Evolutionary conservation across 805 yeast genomes (phyloP).

Genomic region (Alloascoidea hylecoeti): DNA sequence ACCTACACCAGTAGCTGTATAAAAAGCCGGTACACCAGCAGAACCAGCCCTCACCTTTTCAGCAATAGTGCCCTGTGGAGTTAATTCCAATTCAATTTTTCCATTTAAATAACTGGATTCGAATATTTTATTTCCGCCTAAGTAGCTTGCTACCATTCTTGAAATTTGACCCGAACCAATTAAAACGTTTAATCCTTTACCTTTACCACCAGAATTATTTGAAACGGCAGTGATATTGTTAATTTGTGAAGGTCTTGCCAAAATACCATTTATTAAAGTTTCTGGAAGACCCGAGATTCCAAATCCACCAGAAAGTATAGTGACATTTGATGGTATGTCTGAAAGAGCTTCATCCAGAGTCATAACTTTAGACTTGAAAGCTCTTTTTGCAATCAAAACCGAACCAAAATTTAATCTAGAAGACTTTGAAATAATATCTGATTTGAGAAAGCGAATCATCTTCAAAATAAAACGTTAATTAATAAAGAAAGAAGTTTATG

Average conservation of each 20-base stretch:
- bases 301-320: slow-evolving; percentile 33
- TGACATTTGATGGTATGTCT: slow-evolving; percentile 16
- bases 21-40: slow-evolving; percentile 34
- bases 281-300: slow-evolving; percentile 35
- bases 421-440: no score
- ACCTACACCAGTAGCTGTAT: slow-evolving; percentile 33
- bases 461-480: no score
- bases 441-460: no score
- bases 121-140: slow-evolving; percentile 28
- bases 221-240: slow-evolving; percentile 27
- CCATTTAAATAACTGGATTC: slow-evolving; percentile 27
- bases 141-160: slow-evolving; percentile 30
- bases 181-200: slow-evolving; percentile 26
- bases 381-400: no score
- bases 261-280: slow-evolving; percentile 24
- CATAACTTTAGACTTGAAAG: slow-evolving; percentile 1
- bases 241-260: slow-evolving; percentile 18
- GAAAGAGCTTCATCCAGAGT: slow-evolving; percentile 18
- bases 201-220: slow-evolving; percentile 33
- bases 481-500: no score
- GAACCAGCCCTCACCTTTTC: slow-evolving; percentile 33
- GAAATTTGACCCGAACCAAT: slow-evolving; percentile 26
- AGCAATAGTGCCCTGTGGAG: slow-evolving; percentile 39
- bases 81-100: slow-evolving; percentile 27
- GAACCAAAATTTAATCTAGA: no score